A percentile compares a stretch with the other conserved stretches of the same genome.
Conservation (phyloP, 2,329 filamentous ascomycete genomes). For the Capronia americana region DNA sequence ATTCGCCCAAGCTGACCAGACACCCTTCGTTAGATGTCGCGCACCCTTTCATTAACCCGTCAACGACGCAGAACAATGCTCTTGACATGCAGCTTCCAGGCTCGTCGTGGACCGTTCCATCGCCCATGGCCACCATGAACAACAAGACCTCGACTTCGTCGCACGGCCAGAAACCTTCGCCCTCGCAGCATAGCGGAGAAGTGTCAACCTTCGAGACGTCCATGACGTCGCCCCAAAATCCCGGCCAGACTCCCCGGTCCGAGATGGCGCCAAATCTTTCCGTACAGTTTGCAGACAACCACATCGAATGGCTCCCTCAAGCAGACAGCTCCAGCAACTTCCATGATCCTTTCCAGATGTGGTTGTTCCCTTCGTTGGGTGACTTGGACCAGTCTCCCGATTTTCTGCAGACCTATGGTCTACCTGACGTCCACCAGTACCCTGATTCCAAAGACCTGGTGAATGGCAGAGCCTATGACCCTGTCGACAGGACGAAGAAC, state of each 20-base stretch:
- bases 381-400: slow-evolving; percentile 36
- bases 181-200: slow-evolving; percentile 33
- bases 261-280: slow-evolving; percentile 28
- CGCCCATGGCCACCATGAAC: slow-evolving; percentile 27
- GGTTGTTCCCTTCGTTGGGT: slow-evolving; percentile 36
- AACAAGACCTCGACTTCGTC: slow-evolving; percentile 25
- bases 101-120: slow-evolving; percentile 26
- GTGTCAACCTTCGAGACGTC: slow-evolving; percentile 32
- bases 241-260: slow-evolving; percentile 30
- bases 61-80: slow-evolving; percentile 23
- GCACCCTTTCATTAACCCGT: slow-evolving; percentile 27
- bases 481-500: slow-evolving; percentile 31
- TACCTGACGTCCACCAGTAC: slow-evolving; percentile 23
- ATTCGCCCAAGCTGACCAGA: slow-evolving; percentile 23
- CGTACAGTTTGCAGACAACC: slow-evolving; percentile 25
- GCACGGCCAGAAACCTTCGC: slow-evolving; percentile 24
- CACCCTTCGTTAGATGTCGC: slow-evolving; percentile 31
- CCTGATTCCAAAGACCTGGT: slow-evolving; percentile 25
- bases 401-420: slow-evolving; percentile 32
- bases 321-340: slow-evolving; percentile 31
- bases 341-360: slow-evolving; percentile 38
- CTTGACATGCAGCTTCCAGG: slow-evolving; percentile 28
- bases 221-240: slow-evolving; percentile 30
- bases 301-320: slow-evolving; percentile 34
- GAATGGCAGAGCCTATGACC: slow-evolving; percentile 20